These are phyloP conservation scores for Tetracladium maxilliforme DNA, from an alignment of 2,329 filamentous ascomycete genomes.

Conservation along the genomic window DNA sequence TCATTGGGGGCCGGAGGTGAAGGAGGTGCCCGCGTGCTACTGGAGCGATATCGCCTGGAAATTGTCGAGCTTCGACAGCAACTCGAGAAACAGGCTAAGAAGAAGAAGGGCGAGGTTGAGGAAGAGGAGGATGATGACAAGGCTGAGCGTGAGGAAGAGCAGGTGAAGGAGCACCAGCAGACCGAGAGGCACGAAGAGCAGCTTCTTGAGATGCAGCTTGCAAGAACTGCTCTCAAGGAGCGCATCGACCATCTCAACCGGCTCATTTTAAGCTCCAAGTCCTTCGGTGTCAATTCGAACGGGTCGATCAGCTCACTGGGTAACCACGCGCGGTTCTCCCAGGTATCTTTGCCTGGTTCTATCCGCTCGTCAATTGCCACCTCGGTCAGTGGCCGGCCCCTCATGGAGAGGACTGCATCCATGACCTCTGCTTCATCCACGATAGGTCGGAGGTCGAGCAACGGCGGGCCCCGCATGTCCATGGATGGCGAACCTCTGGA, in stretches of 20 bases:
- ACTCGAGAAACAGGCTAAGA: constrained; percentile 68
- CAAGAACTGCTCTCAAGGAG: constrained; percentile 88
- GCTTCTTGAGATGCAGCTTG: constrained; percentile 96
- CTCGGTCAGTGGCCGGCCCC: constrained; percentile 34
- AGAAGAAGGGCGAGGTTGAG: constrained; percentile 45
- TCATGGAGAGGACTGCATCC: constrained; percentile 50
- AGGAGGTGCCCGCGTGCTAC: constrained; percentile 68
- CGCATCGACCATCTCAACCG: constrained; percentile 94
- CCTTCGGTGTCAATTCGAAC: constrained; percentile 76
- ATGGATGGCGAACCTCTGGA: constrained; percentile 24
- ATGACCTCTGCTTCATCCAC: constrained; percentile 49
- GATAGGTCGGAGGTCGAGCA: constrained; percentile 36
- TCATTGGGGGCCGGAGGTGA: constrained; percentile 70
- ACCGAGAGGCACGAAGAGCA: constrained; percentile 88
- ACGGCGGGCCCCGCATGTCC: constrained; percentile 19
- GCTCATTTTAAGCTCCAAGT: constrained; percentile 89
- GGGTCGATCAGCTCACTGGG: constrained; percentile 57
- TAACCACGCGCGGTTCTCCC: constrained; percentile 49
- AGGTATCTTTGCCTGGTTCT: too few relatives aligned
- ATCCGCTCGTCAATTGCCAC: constrained; percentile 57
- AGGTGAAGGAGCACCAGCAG: constrained; percentile 62
- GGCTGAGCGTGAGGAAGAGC: constrained; percentile 66
- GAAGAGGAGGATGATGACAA: constrained; percentile 46
- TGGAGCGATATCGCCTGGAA: constrained; percentile 89
- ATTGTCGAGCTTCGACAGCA: constrained; percentile 71